These are phyloP conservation scores for Amanita brunnescens DNA, from an alignment of 768 basidiomycete genomes.

Conservation along the genomic window DNA sequence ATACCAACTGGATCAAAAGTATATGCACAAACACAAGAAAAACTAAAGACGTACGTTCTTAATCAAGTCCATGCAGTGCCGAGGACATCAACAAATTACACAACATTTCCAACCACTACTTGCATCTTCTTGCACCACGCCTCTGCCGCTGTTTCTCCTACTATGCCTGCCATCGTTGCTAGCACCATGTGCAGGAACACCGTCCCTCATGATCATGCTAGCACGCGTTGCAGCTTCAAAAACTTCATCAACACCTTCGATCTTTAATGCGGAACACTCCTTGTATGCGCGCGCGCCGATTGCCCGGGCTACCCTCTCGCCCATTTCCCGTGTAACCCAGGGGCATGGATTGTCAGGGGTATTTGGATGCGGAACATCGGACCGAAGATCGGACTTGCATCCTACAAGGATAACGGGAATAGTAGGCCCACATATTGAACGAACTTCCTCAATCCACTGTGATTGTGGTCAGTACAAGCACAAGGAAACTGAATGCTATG, in stretches of 20 bases:
- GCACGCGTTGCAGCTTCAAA: conserved; percentile 96
- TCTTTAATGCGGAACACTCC: conserved; percentile 86
- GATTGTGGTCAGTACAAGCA: neutral
- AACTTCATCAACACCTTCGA: conserved; percentile 92
- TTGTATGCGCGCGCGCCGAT: conserved; percentile 94
- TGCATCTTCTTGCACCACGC: conserved; percentile 31
- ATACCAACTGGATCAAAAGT: conserved; percentile 1
- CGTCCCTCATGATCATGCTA: conserved; percentile 92
- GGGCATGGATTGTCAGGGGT: conserved; percentile 34
- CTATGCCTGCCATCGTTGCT: conserved; percentile 33
- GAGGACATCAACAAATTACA: conserved; percentile 45
- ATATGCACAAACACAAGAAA: conserved; percentile 2
- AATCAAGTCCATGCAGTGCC: neutral
- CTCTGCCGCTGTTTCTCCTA: conserved; percentile 44
- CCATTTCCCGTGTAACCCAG: conserved; percentile 72
- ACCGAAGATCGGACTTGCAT: conserved; percentile 90
- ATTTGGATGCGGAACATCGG: conserved; percentile 38
- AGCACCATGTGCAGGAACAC: conserved; percentile 43
- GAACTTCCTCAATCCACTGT: conserved; percentile 98
- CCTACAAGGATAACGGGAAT: conserved; percentile 96
- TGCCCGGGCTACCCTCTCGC: conserved; percentile 67
- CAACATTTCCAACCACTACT: conserved; percentile 62
- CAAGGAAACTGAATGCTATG: neutral
- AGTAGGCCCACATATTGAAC: conserved; percentile 85
- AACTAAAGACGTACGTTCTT: neutral